Percentiles rank a stretch among this genome's conserved stretches.
phyloP scores from a whole-genome alignment of 768 basidiomycete species.

The Kwoniella mangroviensis region DNA sequence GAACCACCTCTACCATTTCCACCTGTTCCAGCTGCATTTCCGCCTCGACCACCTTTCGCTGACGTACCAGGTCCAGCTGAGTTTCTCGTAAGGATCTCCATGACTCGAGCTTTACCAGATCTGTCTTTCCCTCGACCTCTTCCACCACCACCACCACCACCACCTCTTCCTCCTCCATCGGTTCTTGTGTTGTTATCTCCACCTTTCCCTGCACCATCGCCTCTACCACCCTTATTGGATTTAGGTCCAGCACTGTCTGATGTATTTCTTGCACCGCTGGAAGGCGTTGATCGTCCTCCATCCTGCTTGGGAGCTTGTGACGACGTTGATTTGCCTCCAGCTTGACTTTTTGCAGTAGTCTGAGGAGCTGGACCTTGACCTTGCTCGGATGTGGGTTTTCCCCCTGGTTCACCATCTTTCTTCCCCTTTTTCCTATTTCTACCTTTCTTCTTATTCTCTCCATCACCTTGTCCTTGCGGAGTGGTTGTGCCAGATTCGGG shows the following conservation, averaged over 20 bases:
- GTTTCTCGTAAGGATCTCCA: constrained; percentile 28
- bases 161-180: constrained; percentile 16
- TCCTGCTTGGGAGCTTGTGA: not conserved
- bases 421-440: constrained; percentile 20
- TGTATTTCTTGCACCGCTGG: not conserved
- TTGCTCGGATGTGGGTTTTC: not conserved
- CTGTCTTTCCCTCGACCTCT: constrained; percentile 31
- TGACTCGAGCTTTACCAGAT: constrained; percentile 28
- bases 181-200: not conserved
- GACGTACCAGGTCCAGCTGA: constrained; percentile 6
- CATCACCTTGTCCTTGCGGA: constrained; percentile 7
- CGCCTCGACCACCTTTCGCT: constrained; percentile 22
- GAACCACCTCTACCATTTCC: constrained; percentile 1
- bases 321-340: not conserved
- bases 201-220: constrained; percentile 8
- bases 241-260: not conserved
- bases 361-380: not conserved
- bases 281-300: constrained; percentile 1
- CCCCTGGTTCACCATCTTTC: constrained; percentile 11
- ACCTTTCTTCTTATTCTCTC: constrained; percentile 26
- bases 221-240: constrained; percentile 3
- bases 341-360: not conserved
- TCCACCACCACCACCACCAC: constrained; percentile 16
- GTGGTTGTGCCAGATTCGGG: constrained; percentile 1
- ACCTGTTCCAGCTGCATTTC: constrained; percentile 16